phyloP scores from a whole-genome alignment of 179 eudicot species.

The Sideroxylon spinosum region DNA sequence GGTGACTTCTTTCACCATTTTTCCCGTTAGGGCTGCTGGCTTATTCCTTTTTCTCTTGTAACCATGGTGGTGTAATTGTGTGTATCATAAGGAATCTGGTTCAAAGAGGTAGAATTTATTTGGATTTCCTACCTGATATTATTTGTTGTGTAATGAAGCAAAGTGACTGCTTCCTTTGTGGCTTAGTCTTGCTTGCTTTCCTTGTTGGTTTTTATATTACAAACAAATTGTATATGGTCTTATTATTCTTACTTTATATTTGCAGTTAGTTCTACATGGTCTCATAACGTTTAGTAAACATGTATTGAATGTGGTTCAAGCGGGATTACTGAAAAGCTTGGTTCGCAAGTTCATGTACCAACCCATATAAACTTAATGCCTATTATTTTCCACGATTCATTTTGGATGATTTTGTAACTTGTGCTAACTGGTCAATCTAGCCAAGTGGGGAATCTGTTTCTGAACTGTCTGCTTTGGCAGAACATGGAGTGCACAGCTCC shows the following conservation, averaged over 20 bases:
- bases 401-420: neutral
- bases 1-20: conserved; percentile 1
- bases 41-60: conserved; percentile 6
- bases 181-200: neutral
- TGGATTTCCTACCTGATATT: conserved; percentile 13
- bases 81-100: conserved; percentile 27
- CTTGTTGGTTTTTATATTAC: neutral
- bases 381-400: too few relatives aligned
- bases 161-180: conserved; percentile 9
- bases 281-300: neutral
- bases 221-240: neutral
- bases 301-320: neutral
- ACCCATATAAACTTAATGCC: neutral
- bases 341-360: neutral
- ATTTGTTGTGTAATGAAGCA: conserved; percentile 22
- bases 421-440: neutral
- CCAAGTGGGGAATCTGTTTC: neutral
- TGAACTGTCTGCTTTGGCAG: neutral
- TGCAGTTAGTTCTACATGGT: neutral
- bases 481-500: too few relatives aligned
- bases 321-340: neutral
- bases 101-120: conserved; percentile 23
- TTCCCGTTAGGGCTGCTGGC: neutral
- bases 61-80: conserved; percentile 19
- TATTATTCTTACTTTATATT: neutral